Evolutionary conservation across 768 basidiomycete species (phyloP).

Genomic region (Chalciporus chontae): DNA sequence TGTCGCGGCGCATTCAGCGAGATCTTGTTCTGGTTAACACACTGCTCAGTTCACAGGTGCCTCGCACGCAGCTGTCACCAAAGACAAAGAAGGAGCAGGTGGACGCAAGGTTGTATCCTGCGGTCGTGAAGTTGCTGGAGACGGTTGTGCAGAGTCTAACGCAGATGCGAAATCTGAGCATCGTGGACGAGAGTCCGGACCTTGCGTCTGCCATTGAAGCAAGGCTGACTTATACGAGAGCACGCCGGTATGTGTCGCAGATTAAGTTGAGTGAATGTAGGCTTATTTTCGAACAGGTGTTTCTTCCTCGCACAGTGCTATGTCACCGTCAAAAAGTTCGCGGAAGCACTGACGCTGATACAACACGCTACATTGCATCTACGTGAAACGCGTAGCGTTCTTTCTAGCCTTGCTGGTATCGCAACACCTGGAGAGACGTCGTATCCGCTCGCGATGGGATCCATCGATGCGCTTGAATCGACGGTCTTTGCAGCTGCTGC

Average conservation of each 20-base stretch:
- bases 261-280: constrained; percentile 1
- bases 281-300: constrained; percentile 43
- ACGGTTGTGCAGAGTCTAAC: constrained; percentile 79
- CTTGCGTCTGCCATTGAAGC: constrained; percentile 77
- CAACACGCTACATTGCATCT: constrained; percentile 71
- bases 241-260: constrained; percentile 52
- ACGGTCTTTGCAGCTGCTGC: constrained; percentile 44
- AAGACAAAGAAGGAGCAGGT: constrained; percentile 45
- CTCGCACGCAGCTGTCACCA: constrained; percentile 19
- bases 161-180: constrained; percentile 77
- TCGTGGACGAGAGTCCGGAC: constrained; percentile 87
- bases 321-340: constrained; percentile 61
- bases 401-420: constrained; percentile 47
- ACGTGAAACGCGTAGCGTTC: constrained; percentile 61
- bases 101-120: constrained; percentile 75
- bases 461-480: constrained; percentile 52
- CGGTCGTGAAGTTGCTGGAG: constrained; percentile 85
- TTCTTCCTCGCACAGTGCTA: constrained; percentile 78
- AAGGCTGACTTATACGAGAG: constrained; percentile 69
- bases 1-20: constrained; percentile 83
- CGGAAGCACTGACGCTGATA: constrained; percentile 66
- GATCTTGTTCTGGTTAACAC: constrained; percentile 79
- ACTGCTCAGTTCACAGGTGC: constrained; percentile 45
- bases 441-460: constrained; percentile 48
- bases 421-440: constrained; percentile 38